Percentiles rank a stretch among this genome's conserved stretches.
These are phyloP conservation scores for Termitomyces sp. DNA, from an alignment of 768 basidiomycete species.

Conservation along the genomic window DNA sequence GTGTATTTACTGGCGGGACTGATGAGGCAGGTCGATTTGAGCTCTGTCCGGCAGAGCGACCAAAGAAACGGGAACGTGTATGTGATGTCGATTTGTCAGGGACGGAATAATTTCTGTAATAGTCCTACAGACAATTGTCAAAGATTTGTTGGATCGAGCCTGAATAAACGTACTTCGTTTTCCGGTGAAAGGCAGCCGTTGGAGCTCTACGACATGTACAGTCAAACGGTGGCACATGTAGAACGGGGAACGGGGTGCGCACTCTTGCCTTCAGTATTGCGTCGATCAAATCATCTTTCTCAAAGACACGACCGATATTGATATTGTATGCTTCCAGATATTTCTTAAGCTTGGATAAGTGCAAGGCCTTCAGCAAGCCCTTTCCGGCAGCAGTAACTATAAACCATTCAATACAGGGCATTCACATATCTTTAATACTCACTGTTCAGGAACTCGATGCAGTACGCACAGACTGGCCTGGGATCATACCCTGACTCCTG, in stretches of 20 bases:
- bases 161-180: slow-evolving; percentile 44
- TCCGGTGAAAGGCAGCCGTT: slow-evolving; percentile 56
- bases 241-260: slow-evolving; percentile 19
- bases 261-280: slow-evolving; percentile 51
- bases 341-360: slow-evolving; percentile 58
- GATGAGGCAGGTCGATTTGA: slow-evolving; percentile 24
- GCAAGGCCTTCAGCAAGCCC: slow-evolving; percentile 46
- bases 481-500: slow-evolving; percentile 54
- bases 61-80: slow-evolving; percentile 42
- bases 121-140: slow-evolving; percentile 30
- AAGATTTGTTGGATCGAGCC: neutral
- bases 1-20: slow-evolving; percentile 18
- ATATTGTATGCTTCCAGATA: slow-evolving; percentile 72
- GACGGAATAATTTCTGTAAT: slow-evolving; percentile 59
- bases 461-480: slow-evolving; percentile 64
- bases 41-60: slow-evolving; percentile 29
- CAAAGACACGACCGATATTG: slow-evolving; percentile 51
- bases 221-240: neutral
- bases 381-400: slow-evolving; percentile 68
- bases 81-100: slow-evolving; percentile 33
- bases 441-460: slow-evolving; percentile 68
- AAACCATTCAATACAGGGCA: neutral
- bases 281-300: slow-evolving; percentile 77
- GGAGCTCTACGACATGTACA: slow-evolving; percentile 30
- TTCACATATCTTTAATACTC: slow-evolving; percentile 16